Base-by-base conservation (phyloP, 2,329 filamentous ascomycete genomes). In the Dactylonectria estremocensis region DNA sequence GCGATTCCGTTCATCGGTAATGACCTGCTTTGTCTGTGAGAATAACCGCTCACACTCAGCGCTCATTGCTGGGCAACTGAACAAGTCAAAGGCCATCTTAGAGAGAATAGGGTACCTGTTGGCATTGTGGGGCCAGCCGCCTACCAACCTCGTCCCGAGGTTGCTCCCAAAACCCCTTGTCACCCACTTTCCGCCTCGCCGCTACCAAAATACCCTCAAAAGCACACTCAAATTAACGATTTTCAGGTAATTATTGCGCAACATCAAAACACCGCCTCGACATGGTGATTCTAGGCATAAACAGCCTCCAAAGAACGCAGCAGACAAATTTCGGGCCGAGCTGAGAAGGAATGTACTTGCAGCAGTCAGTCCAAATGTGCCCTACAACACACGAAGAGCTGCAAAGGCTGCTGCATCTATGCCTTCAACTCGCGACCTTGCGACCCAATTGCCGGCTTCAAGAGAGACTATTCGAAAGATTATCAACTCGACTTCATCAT, bases 391-490 rank as follows among this genome's bases (percentile, higher is more conserved):
- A 40, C 35, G 40, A 45, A 45, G 40, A n/a, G 40, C 40, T 8
- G n/a, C 40, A 45, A 45, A 45, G n/a, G 40, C 9, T 45, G 14
- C 40, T n/a, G 7, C n/a, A 45, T 45, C 40, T n/a, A 16, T 5
- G n/a, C 40, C 40, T 16, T n/a, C 40, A n/a, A 45, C 16, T n/a
- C 40, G 40, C n/a, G 40, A 14, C 40, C 40, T 45, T 16, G 40
- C 40, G 40, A 45, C 40, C n/a, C 40, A 45, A 45, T 45, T 45
- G 13, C 13, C 13, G 7, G 16, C n/a, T n/a, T 45, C 40, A n/a
- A 45, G 40, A 45, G 40, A 45, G 40, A 45, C 40, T 16, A 45
- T 45, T 45, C 40, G 40, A 45, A 45, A n/a, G 40, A 45, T 45
- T 16, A 45, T 45, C 9, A 45, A 45, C 4, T n/a, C 40, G 4